Percentiles rank a stretch among this genome's conserved stretches.
Evolutionary conservation across 768 basidiomycete species (phyloP).

Genomic region (Termitomyces sp.): DNA sequence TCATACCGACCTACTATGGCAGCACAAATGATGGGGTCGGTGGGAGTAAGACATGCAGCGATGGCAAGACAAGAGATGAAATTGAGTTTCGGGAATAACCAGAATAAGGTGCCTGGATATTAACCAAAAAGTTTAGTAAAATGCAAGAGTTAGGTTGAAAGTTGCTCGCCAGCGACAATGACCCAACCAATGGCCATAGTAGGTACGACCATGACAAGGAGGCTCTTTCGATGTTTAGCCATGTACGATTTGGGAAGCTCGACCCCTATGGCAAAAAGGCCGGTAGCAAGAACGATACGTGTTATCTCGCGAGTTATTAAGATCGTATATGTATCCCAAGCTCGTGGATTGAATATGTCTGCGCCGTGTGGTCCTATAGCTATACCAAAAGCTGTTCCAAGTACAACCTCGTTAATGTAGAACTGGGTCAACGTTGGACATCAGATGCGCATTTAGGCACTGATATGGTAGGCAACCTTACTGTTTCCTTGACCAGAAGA

Average conservation of each 20-base stretch:
- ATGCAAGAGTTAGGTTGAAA: neutral
- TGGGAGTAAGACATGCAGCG: slow-evolving; percentile 87
- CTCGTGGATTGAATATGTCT: slow-evolving; percentile 68
- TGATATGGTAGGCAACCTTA: slow-evolving; percentile 18
- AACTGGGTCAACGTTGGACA: slow-evolving; percentile 36
- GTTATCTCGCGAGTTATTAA: slow-evolving; percentile 55
- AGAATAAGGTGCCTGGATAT: slow-evolving; percentile 52
- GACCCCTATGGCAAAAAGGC: slow-evolving; percentile 92
- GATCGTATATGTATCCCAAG: slow-evolving; percentile 44
- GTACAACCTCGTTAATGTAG: slow-evolving; percentile 90
- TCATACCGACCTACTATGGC: slow-evolving; percentile 58
- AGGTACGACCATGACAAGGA: slow-evolving; percentile 69
- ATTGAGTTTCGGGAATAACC: slow-evolving; percentile 63
- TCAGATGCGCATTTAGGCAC: neutral
- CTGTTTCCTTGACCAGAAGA: slow-evolving; percentile 77
- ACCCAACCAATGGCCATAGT: slow-evolving; percentile 87
- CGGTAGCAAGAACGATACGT: slow-evolving; percentile 68
- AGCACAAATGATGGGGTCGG: slow-evolving; percentile 91
- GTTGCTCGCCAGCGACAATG: slow-evolving; percentile 52
- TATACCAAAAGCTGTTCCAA: slow-evolving; percentile 70
- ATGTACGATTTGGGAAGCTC: slow-evolving; percentile 88
- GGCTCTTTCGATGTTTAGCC: slow-evolving; percentile 66
- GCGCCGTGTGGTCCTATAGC: slow-evolving; percentile 69
- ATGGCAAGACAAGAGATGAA: slow-evolving; percentile 78
- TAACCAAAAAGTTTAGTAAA: too few species aligned